Evolutionary conservation across 140 eudicot genomes (phyloP).

Genomic region (Bidens hawaiensis): DNA sequence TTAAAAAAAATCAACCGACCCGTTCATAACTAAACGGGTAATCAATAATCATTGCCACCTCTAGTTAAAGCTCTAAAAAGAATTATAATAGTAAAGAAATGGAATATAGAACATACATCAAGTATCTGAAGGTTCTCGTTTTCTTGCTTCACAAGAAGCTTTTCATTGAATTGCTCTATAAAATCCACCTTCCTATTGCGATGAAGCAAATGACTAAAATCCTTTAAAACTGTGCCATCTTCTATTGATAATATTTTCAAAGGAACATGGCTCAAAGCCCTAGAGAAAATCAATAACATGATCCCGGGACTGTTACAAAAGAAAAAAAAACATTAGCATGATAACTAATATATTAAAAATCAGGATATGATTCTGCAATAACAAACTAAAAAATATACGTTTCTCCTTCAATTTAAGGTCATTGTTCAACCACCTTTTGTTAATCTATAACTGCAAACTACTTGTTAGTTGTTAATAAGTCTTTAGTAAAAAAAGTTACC

Average conservation of each 20-base stretch:
- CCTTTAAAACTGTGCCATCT: slow-evolving; percentile 44
- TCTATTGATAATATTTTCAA: slow-evolving; percentile 50
- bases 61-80: not conserved
- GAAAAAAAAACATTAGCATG: not conserved
- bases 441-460: too few relatives aligned
- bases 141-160: too few relatives aligned
- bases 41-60: not conserved
- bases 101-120: slow-evolving; percentile 42
- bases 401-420: not conserved
- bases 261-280: slow-evolving; percentile 46
- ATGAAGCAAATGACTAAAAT: slow-evolving; percentile 40
- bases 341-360: not conserved
- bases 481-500: not conserved
- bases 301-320: slow-evolving; percentile 49
- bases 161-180: too few relatives aligned
- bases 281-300: slow-evolving; percentile 41
- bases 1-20: not conserved
- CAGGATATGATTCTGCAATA: not conserved
- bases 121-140: too few relatives aligned
- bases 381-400: not conserved
- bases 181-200: slow-evolving; percentile 43
- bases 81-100: not conserved
- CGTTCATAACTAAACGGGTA: not conserved
- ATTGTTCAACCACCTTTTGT: slow-evolving; percentile 8
- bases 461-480: not conserved